Percentiles rank a stretch among this genome's conserved stretches.
phyloP scores from a whole-genome alignment of 2,329 filamentous ascomycete species.

The Aspergillus neotritici region DNA sequence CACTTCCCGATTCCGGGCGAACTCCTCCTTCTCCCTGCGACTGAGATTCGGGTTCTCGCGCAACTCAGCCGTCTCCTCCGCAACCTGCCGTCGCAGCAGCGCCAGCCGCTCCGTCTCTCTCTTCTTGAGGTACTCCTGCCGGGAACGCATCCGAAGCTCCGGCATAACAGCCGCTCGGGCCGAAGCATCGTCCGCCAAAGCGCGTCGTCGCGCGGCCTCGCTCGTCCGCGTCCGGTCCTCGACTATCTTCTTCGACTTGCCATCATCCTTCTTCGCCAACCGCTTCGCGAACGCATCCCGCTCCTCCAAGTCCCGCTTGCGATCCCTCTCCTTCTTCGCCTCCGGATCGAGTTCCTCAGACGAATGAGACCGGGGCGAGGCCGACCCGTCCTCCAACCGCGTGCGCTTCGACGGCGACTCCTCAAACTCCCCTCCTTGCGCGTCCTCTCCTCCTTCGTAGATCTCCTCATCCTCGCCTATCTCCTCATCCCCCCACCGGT shows the following conservation, averaged over 20 bases:
- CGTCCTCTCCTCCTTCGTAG: constrained; percentile 46
- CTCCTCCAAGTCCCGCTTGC: constrained; percentile 65
- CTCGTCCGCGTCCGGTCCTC: constrained; percentile 56
- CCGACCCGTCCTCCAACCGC: constrained; percentile 55
- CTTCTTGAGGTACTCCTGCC: constrained; percentile 92
- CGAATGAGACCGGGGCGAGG: constrained; percentile 24
- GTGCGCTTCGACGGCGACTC: constrained; percentile 67
- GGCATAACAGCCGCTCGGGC: constrained; percentile 67
- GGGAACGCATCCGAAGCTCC: constrained; percentile 73
- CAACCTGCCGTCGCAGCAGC: constrained; percentile 81
- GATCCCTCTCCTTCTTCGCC: constrained; percentile 52
- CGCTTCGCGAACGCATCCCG: constrained; percentile 75
- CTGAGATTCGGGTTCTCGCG: constrained; percentile 69
- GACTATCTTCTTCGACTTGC: constrained; percentile 62
- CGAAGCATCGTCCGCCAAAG: constrained; percentile 61
- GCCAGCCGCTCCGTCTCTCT: constrained; percentile 79
- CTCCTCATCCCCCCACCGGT: constrained; percentile 78
- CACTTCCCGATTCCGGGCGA: constrained; percentile 79
- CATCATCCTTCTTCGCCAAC: constrained; percentile 64
- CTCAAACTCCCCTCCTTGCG: constrained; percentile 53
- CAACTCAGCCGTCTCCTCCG: constrained; percentile 78
- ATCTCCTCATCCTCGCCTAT: constrained; percentile 32
- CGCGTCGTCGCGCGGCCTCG: constrained; percentile 55
- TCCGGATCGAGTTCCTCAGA: constrained; percentile 56
- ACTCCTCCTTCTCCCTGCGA: constrained; percentile 75